Evolutionary conservation across 2,329 filamentous ascomycete species (phyloP).

Genomic region (Ophiostoma himal-ulmi): DNA sequence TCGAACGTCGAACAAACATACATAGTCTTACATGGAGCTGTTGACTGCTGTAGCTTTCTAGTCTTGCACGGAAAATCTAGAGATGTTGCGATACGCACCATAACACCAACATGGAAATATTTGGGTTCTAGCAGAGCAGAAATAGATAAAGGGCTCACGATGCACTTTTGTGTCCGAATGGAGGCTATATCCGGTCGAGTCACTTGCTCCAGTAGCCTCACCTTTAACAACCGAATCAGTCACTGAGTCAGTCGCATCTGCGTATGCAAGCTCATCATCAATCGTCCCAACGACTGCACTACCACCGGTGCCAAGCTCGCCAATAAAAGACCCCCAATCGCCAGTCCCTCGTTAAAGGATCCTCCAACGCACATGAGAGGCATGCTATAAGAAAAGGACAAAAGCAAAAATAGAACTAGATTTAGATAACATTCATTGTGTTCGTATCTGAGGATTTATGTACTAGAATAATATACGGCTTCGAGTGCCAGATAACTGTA

Average conservation of each 20-base stretch:
- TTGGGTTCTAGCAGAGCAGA: no score
- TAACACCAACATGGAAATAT: no score
- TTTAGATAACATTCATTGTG: background rate
- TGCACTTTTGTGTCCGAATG: background rate
- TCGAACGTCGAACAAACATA: no score
- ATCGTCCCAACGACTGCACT: background rate
- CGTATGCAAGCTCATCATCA: background rate
- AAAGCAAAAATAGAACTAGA: background rate
- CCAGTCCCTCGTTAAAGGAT: background rate
- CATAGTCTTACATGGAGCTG: no score
- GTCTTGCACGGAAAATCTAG: no score
- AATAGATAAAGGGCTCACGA: no score
- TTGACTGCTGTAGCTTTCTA: no score
- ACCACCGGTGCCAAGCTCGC: background rate
- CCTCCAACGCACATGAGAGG: background rate
- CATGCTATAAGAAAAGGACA: background rate
- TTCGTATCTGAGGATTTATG: background rate
- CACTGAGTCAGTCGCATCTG: background rate
- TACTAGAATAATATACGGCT: background rate
- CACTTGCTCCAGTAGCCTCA: background rate
- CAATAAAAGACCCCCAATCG: background rate
- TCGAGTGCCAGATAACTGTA: constrained; percentile 27
- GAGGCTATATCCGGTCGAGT: background rate
- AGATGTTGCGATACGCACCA: no score
- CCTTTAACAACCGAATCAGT: background rate